These are phyloP conservation scores for Colletotrichum neosansevieriae DNA, from an alignment of 2,329 filamentous ascomycete species.

Conservation along the genomic window DNA sequence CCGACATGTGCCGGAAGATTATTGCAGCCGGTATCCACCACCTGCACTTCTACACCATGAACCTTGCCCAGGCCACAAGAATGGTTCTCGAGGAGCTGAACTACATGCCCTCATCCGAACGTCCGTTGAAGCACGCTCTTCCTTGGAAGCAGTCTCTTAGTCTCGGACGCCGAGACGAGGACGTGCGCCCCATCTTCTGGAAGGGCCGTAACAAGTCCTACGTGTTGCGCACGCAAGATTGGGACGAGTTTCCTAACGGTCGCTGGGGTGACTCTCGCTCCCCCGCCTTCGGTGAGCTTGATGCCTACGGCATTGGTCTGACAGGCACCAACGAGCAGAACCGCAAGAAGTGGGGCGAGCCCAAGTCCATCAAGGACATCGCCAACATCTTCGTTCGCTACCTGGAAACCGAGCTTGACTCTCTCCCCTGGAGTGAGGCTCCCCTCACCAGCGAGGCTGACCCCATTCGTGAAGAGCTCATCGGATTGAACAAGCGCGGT, in stretches of 20 bases:
- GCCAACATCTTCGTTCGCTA: conserved; percentile 88
- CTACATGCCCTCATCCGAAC: conserved; percentile 81
- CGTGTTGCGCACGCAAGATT: conserved; percentile 93
- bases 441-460: conserved; percentile 87
- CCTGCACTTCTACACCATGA: conserved; percentile 99
- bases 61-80: conserved; percentile 91
- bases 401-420: conserved; percentile 82
- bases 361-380: conserved; percentile 82
- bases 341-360: conserved; percentile 93
- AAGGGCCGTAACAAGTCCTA: conserved; percentile 97
- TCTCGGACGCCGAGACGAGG: conserved; percentile 88
- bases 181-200: conserved; percentile 99
- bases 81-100: conserved; percentile 93
- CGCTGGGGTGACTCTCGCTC: conserved; percentile 98
- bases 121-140: conserved; percentile 87
- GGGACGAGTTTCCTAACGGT: conserved; percentile 99
- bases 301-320: conserved; percentile 92
- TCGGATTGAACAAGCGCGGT: conserved; percentile 86
- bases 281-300: conserved; percentile 94
- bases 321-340: conserved; percentile 97
- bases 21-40: conserved; percentile 86
- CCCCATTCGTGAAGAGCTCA: conserved; percentile 79
- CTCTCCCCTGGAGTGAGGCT: conserved; percentile 93
- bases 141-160: conserved; percentile 97
- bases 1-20: conserved; percentile 89